A percentile compares a stretch with the other conserved stretches of the same genome.
These are phyloP conservation scores for Dipteronia dyeriana DNA, from an alignment of 345 rosid genomes.

Conservation along the genomic window DNA sequence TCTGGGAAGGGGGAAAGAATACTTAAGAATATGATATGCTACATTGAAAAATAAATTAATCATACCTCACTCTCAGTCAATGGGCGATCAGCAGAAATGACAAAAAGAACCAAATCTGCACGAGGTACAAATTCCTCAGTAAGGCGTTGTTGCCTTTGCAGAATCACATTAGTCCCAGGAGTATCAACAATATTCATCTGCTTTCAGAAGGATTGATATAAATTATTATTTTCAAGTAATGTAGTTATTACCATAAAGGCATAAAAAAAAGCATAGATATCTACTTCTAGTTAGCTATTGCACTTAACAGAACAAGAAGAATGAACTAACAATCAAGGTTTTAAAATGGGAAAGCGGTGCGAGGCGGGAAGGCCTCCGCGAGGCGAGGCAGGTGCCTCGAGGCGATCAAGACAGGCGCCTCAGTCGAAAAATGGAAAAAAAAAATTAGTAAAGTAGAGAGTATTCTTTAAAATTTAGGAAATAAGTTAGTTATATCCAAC, in stretches of 20 bases:
- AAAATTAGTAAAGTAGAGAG: no score
- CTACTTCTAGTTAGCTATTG: slow-evolving; percentile 8
- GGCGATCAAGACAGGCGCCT: no score
- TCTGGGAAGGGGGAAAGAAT: background rate
- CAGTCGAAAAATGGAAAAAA: no score
- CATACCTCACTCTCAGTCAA: slow-evolving; percentile 97
- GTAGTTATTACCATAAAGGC: background rate
- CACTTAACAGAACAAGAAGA: background rate
- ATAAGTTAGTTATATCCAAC: no score
- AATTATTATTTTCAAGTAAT: slow-evolving; percentile 21
- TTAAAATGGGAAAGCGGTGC: no score
- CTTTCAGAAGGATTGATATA: slow-evolving; percentile 25
- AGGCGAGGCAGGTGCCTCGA: no score
- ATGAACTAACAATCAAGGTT: background rate
- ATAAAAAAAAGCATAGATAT: background rate
- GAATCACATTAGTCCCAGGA: slow-evolving; percentile 96
- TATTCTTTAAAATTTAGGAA: no score
- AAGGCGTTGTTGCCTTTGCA: slow-evolving; percentile 90
- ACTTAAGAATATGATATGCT: slow-evolving; percentile 1
- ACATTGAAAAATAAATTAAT: slow-evolving; percentile 15
- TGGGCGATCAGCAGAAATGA: slow-evolving; percentile 95
- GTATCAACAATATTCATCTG: slow-evolving; percentile 95
- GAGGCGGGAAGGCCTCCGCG: no score
- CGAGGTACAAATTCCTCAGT: slow-evolving; percentile 97
- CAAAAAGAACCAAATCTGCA: slow-evolving; percentile 91